Base-by-base conservation (phyloP, 768 basidiomycete species). In the Candolleomyces efflorescens region DNA sequence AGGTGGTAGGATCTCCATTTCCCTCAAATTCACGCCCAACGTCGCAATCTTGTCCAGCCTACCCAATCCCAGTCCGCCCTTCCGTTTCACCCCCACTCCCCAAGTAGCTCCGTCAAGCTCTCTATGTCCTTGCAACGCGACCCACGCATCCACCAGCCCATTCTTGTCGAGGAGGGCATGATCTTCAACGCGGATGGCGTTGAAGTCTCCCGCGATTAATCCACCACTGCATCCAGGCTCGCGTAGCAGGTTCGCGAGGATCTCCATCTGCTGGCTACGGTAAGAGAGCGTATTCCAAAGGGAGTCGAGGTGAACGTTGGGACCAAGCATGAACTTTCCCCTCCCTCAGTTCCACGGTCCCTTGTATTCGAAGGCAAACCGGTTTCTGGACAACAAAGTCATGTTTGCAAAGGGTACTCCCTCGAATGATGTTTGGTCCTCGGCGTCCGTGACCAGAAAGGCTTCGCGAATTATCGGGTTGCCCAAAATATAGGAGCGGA, bases 171-270 rank as follows among this genome's bases (percentile, higher is more conserved):
- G 54, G 54, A 77, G 72, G 45, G 2, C 54, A 54, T 72, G 46
- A 63, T 79, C 76, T 51, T 68, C 65, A 49, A 72, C 68, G 62
- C 57, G 58, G 64, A 76, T 72, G 32, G 78, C 73, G 63, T 78
- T 77, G 71, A 78, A 77, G 69, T 78, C 77, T n/a, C 78, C 77
- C 17, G 75, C 78, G 44, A 79, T 73, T 49, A 79, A n/a, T 1
- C 78, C 75, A 27, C 75, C 70, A 52, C 68, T 39, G 66, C 75
- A 75, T 64, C 75, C 68, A 4, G 67, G 65, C 70, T 77, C 76
- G 64, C 69, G 73, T 54, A 78, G 72, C 65, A 76, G 22, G 64
- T 59, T 38, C 26, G 69, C 70, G 10, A 76, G 67, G 7, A 70
- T 62, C 50, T 68, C 38, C 60, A 78, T 63, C 70, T 75, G 74